Conservation (phyloP, 202 grass and related monocot species). For the Miscanthus sacchariflorus region DNA sequence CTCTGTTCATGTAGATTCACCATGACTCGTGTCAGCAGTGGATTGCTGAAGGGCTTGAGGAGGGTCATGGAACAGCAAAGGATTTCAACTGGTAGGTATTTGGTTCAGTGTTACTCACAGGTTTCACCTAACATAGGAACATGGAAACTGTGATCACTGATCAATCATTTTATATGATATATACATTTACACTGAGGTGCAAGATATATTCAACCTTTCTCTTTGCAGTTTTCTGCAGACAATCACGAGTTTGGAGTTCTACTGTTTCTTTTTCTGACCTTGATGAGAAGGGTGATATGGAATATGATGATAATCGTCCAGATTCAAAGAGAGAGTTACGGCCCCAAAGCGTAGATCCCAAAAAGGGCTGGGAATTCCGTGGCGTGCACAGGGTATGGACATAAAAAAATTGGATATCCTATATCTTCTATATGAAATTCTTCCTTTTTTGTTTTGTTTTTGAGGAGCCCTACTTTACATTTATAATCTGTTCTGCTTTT, state of each 20-base stretch:
- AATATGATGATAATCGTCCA: constrained; percentile 15
- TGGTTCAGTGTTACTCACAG: constrained; percentile 30
- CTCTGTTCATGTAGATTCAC: constrained; percentile 53
- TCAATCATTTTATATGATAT: constrained; percentile 23
- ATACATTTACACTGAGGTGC: background rate
- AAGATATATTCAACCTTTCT: constrained; percentile 39
- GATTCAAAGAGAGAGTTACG: constrained; percentile 61
- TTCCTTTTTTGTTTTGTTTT: constrained; percentile 37
- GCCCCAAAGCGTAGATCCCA: constrained; percentile 62
- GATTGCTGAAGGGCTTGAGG: constrained; percentile 70
- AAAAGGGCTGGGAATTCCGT: constrained; percentile 79
- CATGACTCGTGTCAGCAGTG: constrained; percentile 57
- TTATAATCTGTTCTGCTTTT: constrained; percentile 36
- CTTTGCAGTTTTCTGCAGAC: constrained; percentile 57
- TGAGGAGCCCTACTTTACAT: constrained; percentile 1
- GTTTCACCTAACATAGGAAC: background rate
- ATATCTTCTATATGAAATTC: constrained; percentile 18
- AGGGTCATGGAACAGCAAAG: constrained; percentile 49
- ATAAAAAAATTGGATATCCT: background rate
- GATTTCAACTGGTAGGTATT: constrained; percentile 51
- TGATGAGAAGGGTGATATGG: constrained; percentile 57
- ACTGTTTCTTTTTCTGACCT: constrained; percentile 65
- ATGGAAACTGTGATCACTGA: background rate
- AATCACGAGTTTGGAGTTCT: constrained; percentile 63
- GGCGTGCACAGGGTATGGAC: constrained; percentile 80